Base-by-base conservation (phyloP, 2,329 filamentous ascomycete species). In the Herpotrichia juniperi region DNA sequence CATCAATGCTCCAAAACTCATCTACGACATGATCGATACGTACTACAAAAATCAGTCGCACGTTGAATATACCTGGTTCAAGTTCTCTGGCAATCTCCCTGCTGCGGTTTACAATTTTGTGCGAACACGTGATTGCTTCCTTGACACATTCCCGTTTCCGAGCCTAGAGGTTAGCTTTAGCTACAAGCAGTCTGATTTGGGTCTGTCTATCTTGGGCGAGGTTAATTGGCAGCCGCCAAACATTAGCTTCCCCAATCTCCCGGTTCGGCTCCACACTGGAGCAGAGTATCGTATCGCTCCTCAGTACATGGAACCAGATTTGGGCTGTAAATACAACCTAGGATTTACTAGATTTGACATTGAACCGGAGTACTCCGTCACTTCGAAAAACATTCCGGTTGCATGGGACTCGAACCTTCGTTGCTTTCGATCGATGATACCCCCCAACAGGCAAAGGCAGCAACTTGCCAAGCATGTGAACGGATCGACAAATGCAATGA, bases 51-150 rank as follows among this genome's bases (percentile, higher is more conserved):
- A 51, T 16, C 30, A 55, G 16, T 17, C 22, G 4, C 17, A 51
- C 12, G 2, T 12, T 8, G 21, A 54, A 12, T 35, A 46, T 32
- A 35, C 24, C 10, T 73, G 71, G 69, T 66, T 69, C 11, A 40
- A 56, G 1, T 61, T 59, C 14, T 57, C 58, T 7, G 51, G 57
- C 2, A 54, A 71, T 28, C 49, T 74, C 11, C 61, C 59, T 2
- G 51, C 48, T 3, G 64, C 67, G 17, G 44, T 72, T 1, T 64
- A 63, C 53, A 69, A 72, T 37, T 71, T 70, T 32, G 31, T 72
- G n/a, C 59, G 59, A 1, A 64, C 62, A 1, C 67, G 67, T 16
- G 71, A 74, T 34, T 74, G 69, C 47, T 70, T 74, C 47, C 7
- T 54, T 3, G 50, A 66, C 19, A 54, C 48, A 1, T 54, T 42